Conservation (phyloP, 2,329 filamentous ascomycete genomes). For the Cercospora brassicicola region DNA sequence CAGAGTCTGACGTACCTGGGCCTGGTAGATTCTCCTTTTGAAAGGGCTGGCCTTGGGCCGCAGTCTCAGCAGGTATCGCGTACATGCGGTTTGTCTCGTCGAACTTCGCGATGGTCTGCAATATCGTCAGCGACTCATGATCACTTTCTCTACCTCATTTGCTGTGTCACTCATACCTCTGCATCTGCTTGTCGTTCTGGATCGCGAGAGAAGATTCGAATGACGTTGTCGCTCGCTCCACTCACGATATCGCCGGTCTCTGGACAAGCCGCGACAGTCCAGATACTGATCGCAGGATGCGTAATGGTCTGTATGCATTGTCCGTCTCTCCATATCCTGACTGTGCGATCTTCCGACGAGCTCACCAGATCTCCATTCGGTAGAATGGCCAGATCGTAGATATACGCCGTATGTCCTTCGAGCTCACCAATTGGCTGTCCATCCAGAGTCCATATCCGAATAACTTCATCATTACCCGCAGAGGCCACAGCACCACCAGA, state of each 20-base stretch:
- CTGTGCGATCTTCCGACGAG: slow-evolving; percentile 89
- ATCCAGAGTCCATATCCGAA: slow-evolving; percentile 81
- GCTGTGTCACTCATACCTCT: slow-evolving; percentile 48
- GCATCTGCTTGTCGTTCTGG: slow-evolving; percentile 68
- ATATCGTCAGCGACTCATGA: not conserved
- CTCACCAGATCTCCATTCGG: slow-evolving; percentile 87
- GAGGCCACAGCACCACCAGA: slow-evolving; percentile 91
- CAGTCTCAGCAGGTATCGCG: slow-evolving; percentile 57
- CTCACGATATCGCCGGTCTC: slow-evolving; percentile 91
- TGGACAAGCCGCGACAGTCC: slow-evolving; percentile 79
- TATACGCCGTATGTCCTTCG: slow-evolving; percentile 88
- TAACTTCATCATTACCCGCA: slow-evolving; percentile 86
- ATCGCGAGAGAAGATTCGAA: slow-evolving; percentile 78
- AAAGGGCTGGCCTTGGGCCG: slow-evolving; percentile 63
- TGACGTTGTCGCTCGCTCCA: slow-evolving; percentile 83
- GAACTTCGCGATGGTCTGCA: slow-evolving; percentile 63
- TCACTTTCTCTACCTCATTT: not conserved
- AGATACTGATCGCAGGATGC: slow-evolving; percentile 94
- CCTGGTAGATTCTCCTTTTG: slow-evolving; percentile 92
- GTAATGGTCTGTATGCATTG: slow-evolving; percentile 94
- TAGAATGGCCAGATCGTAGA: slow-evolving; percentile 77
- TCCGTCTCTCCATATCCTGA: slow-evolving; percentile 79
- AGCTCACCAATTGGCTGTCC: slow-evolving; percentile 76
- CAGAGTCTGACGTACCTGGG: slow-evolving; percentile 47
- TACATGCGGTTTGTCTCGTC: slow-evolving; percentile 61